Percentiles rank a stretch among this genome's conserved stretches.
Evolutionary conservation across 192 early-diverging fungal genomes (phyloP).

Genomic region (Mortierella claussenii): DNA sequence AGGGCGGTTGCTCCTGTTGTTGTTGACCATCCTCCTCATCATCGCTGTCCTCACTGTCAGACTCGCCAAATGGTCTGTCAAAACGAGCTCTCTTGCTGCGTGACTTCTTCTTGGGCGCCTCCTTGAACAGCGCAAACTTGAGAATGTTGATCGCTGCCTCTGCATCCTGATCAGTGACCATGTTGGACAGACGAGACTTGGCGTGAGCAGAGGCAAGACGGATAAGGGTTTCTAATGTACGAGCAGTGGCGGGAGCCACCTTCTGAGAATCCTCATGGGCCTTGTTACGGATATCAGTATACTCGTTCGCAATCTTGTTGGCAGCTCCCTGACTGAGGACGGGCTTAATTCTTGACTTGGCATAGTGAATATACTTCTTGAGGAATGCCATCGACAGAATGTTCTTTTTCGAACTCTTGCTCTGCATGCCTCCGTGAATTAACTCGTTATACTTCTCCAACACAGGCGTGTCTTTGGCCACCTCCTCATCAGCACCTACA

Average conservation of each 20-base stretch:
- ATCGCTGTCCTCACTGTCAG: slow-evolving; percentile 58
- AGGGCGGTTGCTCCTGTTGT: slow-evolving; percentile 5
- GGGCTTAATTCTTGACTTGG: slow-evolving; percentile 87
- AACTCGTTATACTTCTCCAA: slow-evolving; percentile 91
- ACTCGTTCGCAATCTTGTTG: slow-evolving; percentile 84
- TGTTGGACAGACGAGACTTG: slow-evolving; percentile 85
- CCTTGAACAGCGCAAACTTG: slow-evolving; percentile 92
- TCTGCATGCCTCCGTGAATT: slow-evolving; percentile 77
- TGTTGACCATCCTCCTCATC: slow-evolving; percentile 54
- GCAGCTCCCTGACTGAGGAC: slow-evolving; percentile 83
- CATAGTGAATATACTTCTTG: slow-evolving; percentile 96
- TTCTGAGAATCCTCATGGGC: slow-evolving; percentile 75
- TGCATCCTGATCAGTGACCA: slow-evolving; percentile 88
- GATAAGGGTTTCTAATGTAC: slow-evolving; percentile 97
- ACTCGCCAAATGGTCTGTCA: slow-evolving; percentile 41
- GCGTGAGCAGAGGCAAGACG: slow-evolving; percentile 97
- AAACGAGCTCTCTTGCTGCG: slow-evolving; percentile 58
- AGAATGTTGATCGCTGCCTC: slow-evolving; percentile 84
- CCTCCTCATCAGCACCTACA: slow-evolving; percentile 63
- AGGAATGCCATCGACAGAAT: slow-evolving; percentile 87
- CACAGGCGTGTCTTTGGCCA: slow-evolving; percentile 69
- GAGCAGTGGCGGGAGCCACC: slow-evolving; percentile 94
- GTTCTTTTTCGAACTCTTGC: slow-evolving; percentile 43
- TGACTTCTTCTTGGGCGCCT: slow-evolving; percentile 68
- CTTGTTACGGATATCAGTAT: slow-evolving; percentile 86